Evolutionary conservation across 139 green algal species (phyloP).

Genomic region (Picochlorum sp.): DNA sequence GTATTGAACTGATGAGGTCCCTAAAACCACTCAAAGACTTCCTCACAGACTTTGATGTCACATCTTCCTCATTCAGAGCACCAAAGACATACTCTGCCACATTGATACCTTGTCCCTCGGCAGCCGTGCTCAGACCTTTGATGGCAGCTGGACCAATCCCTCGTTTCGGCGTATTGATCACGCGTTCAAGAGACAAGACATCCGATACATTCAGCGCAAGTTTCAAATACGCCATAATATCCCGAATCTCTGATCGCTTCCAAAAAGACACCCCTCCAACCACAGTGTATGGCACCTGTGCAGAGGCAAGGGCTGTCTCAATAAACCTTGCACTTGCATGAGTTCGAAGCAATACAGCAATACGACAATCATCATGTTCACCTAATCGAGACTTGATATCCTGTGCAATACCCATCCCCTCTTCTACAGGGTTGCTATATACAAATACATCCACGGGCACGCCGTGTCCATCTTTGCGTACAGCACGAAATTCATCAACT

Average conservation of each 20-base stretch:
- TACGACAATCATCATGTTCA: slow-evolving; percentile 10
- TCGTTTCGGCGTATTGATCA: slow-evolving; percentile 46
- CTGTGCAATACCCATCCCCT: not conserved
- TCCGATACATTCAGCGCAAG: slow-evolving; percentile 34
- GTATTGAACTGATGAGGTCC: slow-evolving; percentile 8
- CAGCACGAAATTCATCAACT: not conserved
- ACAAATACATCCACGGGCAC: not conserved
- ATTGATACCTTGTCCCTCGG: not conserved
- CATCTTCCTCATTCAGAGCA: not conserved
- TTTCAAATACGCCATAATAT: slow-evolving; percentile 50
- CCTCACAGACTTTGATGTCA: not conserved
- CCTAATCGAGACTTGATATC: not conserved
- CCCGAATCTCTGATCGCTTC: slow-evolving; percentile 37
- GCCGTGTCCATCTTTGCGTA: not conserved
- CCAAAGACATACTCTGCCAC: not conserved
- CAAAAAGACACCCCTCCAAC: slow-evolving; percentile 47
- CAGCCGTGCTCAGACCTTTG: not conserved
- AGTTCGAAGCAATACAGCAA: slow-evolving; percentile 43
- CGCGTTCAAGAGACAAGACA: slow-evolving; percentile 35
- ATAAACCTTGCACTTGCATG: slow-evolving; percentile 28
- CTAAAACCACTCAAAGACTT: slow-evolving; percentile 24
- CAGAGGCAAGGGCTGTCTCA: slow-evolving; percentile 31
- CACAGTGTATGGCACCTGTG: slow-evolving; percentile 32
- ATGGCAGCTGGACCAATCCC: slow-evolving; percentile 18
- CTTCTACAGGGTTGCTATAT: not conserved